Base-by-base conservation (phyloP, 768 basidiomycete species). In the Tulasnella sp. region DNA sequence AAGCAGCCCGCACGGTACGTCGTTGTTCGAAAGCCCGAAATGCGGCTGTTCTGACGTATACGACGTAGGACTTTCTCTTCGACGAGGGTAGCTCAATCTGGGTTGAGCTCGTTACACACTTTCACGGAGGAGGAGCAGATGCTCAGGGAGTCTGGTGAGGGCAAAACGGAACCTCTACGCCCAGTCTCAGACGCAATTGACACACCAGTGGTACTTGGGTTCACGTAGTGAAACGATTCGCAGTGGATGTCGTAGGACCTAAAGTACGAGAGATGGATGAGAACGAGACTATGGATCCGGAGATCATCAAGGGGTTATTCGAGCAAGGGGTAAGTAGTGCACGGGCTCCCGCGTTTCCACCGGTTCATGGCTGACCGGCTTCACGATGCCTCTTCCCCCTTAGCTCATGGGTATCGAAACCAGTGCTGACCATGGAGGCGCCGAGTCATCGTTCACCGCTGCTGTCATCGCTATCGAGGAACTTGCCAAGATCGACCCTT, bases 351-450 rank as follows among this genome's bases (percentile, higher is more conserved):
- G 34, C 49, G 37, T 17, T 42, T 25, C 25, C 77, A 75, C 40
- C 67, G 25, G 64, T 76, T 69, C 22, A 22, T 74, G 58, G 31
- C 45, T 40, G 73, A 49, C 22, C 78, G 78, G 40, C 71, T 12
- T 40, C 64, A n/a, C n/a, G n/a, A 37, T 36, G n/a, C 64, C 38
- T 37, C 52, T 54, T n/a, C n/a, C n/a, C n/a, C 76, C 42, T 67
- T 76, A 97, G 95, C 88, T 99, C 68, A 99, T 99, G 97, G 97
- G 94, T 45, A 97, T 99, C 76, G 97, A 99, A 84, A 98, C 94
- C 8, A 88, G 87, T 69, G 87, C 88, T 22, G 93, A 91, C 31
- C 88, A 93, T 77, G 93, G 92, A 3, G 97, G 97, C 42, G 87
- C 96, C 4, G 96, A 92, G 80, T 91, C 89, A 38, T 94, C 94